Base-by-base conservation (phyloP, 2,329 filamentous ascomycete genomes). In the Penicillium sp. region DNA sequence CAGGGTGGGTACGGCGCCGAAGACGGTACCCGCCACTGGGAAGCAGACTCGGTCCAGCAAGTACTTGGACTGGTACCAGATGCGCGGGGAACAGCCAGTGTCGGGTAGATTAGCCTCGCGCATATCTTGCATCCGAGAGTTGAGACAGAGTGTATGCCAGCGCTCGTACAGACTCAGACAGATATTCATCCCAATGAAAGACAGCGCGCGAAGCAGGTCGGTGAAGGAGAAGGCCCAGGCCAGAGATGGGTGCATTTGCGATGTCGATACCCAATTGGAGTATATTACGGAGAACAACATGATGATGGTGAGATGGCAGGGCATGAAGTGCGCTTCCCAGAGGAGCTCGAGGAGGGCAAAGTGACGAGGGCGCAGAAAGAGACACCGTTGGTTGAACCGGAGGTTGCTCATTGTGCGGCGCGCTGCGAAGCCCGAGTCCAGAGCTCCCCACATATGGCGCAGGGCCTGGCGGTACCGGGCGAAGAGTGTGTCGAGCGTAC, bases 301-400 rank as follows among this genome's bases (percentile, higher is more conserved):
- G 30, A 90, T 79, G 49, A 90, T 84, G 6, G 84, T 85, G 78
- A 87, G 86, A 68, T 91, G 89, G 16, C 87, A 82, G 0, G 89
- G 88, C 26, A 91, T 78, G 72, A 91, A 91, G 73, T 91, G 89
- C 0, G 89, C 89, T 73, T 91, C 89, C 68, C 89, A 91, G n/a
- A 91, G 78, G 19, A 89, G 85, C 71, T 89, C 87, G 70, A 83
- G 82, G 35, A 91, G 80, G 56, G 84, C 82, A 65, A 86, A 64
- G 82, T 85, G 70, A 79, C 79, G 80, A 81, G 70, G 70, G 66
- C 65, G 68, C 22, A 88, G 71, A 49, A 67, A 65, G 11, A 63
- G 48, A 45, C 61, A 66, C 11, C 65, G 62, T n/a, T 64, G 54
- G 35, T 65, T 48, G 33, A 65, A 61, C 10, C 65, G 64, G 16